Evolutionary conservation across 2,329 filamentous ascomycete genomes (phyloP).

Genomic region (Tolypocladium album): DNA sequence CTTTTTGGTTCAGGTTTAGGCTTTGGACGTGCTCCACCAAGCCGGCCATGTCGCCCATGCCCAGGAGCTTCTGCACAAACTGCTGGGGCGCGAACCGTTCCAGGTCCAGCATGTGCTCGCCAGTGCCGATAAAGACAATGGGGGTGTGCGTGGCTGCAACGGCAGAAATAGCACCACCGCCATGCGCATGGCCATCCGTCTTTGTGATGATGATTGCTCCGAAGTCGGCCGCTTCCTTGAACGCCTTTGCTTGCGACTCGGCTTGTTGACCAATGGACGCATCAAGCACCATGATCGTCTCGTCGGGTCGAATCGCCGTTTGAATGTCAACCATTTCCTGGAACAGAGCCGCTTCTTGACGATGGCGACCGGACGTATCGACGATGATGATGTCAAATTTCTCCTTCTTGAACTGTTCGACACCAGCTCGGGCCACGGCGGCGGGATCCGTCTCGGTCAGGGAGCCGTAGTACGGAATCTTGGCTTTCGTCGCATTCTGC

Average conservation of each 20-base stretch:
- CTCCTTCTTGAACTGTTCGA: slow-evolving; percentile 99
- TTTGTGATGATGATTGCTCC: slow-evolving; percentile 99
- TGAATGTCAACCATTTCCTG: slow-evolving; percentile 98
- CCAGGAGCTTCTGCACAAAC: slow-evolving; percentile 86
- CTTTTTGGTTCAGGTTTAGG: slow-evolving; percentile 92
- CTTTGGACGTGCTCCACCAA: slow-evolving; percentile 94
- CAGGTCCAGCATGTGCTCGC: slow-evolving; percentile 92
- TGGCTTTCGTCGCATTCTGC: slow-evolving; percentile 97
- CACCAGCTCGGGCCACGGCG: slow-evolving; percentile 85
- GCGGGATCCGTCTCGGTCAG: slow-evolving; percentile 94
- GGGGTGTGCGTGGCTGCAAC: slow-evolving; percentile 94
- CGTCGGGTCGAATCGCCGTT: slow-evolving; percentile 76
- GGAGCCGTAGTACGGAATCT: slow-evolving; percentile 97
- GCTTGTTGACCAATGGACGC: slow-evolving; percentile 94
- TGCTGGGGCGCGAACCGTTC: slow-evolving; percentile 88
- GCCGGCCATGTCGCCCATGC: slow-evolving; percentile 95
- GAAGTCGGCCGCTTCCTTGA: slow-evolving; percentile 95
- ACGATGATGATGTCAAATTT: slow-evolving; percentile 97
- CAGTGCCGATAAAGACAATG: slow-evolving; percentile 95
- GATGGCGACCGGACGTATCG: slow-evolving; percentile 89
- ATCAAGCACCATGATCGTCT: slow-evolving; percentile 97
- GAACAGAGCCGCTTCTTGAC: slow-evolving; percentile 90
- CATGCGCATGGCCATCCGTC: slow-evolving; percentile 89
- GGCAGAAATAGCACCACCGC: slow-evolving; percentile 93
- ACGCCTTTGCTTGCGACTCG: slow-evolving; percentile 87